phyloP scores from a whole-genome alignment of 2,329 filamentous ascomycete genomes.

The Trichophyton rubrum region DNA sequence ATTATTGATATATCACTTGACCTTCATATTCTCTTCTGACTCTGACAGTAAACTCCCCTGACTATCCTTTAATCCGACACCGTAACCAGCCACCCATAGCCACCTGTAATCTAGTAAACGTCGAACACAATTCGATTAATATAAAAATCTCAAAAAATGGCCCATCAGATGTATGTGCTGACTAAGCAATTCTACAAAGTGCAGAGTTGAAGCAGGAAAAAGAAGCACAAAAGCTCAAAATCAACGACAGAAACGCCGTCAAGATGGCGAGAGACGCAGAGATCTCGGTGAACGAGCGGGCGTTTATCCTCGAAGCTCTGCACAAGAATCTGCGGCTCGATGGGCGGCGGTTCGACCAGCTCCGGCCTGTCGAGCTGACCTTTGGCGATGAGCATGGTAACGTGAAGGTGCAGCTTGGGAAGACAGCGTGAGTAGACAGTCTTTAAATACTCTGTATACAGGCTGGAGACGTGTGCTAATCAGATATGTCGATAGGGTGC shows the following conservation, averaged over 20 bases:
- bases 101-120: background rate
- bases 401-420: slow-evolving; percentile 74
- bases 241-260: background rate
- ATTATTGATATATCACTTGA: background rate
- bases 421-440: slow-evolving; percentile 56
- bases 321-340: slow-evolving; percentile 71
- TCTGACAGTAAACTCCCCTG: background rate
- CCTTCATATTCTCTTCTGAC: background rate
- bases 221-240: background rate
- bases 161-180: background rate
- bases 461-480: background rate
- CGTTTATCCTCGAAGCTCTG: slow-evolving; percentile 73
- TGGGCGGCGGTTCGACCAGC: slow-evolving; percentile 67
- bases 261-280: slow-evolving; percentile 33
- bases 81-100: background rate
- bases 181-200: background rate
- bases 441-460: background rate
- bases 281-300: slow-evolving; percentile 76
- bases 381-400: slow-evolving; percentile 90
- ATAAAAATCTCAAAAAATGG: too few relatives aligned
- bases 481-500: slow-evolving; percentile 45
- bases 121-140: too few relatives aligned
- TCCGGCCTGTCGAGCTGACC: slow-evolving; percentile 60
- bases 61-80: background rate
- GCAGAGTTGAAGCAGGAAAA: background rate